phyloP scores from a whole-genome alignment of 768 basidiomycete species.

The Amanita rimosa region DNA sequence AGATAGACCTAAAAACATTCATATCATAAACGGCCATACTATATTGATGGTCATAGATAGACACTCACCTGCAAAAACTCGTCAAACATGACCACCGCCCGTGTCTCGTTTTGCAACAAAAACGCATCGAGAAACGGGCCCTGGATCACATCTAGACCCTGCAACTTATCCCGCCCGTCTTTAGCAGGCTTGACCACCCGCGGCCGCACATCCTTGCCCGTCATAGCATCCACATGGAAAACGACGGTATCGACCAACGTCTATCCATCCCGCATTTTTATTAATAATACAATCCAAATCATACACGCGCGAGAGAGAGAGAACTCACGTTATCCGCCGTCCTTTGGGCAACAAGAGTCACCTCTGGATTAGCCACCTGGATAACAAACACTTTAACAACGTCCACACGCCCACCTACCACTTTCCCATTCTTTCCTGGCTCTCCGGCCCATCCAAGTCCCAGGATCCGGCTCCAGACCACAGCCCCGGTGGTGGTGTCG shows the following conservation, averaged over 20 bases:
- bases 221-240: constrained; percentile 71
- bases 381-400: constrained; percentile 54
- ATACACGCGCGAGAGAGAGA: no score
- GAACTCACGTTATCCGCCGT: constrained; percentile 47
- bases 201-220: constrained; percentile 43
- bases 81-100: constrained; percentile 58
- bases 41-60: no score
- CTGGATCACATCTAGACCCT: constrained; percentile 50
- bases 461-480: constrained; percentile 73
- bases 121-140: constrained; percentile 52
- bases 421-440: not conserved
- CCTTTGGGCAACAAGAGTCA: constrained; percentile 52
- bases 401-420: constrained; percentile 39
- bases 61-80: constrained; percentile 60
- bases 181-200: not conserved
- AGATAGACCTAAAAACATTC: constrained; percentile 36
- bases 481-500: constrained; percentile 65
- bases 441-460: constrained; percentile 56
- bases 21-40: not conserved
- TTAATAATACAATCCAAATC: not conserved
- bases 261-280: constrained; percentile 22
- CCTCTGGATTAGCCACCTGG: constrained; percentile 29
- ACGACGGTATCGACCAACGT: constrained; percentile 57
- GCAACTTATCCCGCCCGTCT: constrained; percentile 20
- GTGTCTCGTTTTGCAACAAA: constrained; percentile 32